Evolutionary conservation across 177 flowering plant genomes (phyloP).

Genomic region (Tripterygium wilfordii): DNA sequence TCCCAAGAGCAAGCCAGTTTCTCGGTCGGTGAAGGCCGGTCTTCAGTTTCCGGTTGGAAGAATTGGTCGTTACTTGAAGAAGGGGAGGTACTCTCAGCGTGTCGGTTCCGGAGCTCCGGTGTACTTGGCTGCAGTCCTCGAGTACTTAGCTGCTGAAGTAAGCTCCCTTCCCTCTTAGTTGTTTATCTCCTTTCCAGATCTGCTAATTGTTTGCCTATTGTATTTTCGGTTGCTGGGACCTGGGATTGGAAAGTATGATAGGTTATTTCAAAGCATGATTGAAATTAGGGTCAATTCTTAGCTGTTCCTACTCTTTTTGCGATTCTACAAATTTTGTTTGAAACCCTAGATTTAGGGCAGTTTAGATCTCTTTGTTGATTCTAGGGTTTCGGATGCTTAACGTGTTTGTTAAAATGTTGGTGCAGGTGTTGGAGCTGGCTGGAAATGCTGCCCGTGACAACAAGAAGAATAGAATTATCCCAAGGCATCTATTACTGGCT

Average conservation of each 20-base stretch:
- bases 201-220: too few relatives aligned
- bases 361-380: too few relatives aligned
- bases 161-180: not conserved
- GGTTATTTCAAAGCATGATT: too few relatives aligned
- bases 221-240: too few relatives aligned
- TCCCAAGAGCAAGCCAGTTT: conserved; percentile 56
- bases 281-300: too few relatives aligned
- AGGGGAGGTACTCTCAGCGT: conserved; percentile 54
- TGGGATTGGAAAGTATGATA: too few relatives aligned
- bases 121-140: conserved; percentile 64
- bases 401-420: too few relatives aligned
- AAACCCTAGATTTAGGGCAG: too few relatives aligned
- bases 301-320: too few relatives aligned
- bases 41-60: conserved; percentile 70
- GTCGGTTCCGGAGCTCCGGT: conserved; percentile 68
- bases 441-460: conserved; percentile 59
- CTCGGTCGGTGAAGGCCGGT: conserved; percentile 61
- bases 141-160: conserved; percentile 70
- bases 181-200: too few relatives aligned
- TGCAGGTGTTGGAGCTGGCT: conserved; percentile 53
- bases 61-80: conserved; percentile 58
- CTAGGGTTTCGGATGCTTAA: too few relatives aligned
- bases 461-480: conserved; percentile 55
- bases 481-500: conserved; percentile 46
- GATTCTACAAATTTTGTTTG: too few relatives aligned